Conservation (phyloP, 495 filamentous ascomycete genomes). For the Xylona heveae region DNA sequence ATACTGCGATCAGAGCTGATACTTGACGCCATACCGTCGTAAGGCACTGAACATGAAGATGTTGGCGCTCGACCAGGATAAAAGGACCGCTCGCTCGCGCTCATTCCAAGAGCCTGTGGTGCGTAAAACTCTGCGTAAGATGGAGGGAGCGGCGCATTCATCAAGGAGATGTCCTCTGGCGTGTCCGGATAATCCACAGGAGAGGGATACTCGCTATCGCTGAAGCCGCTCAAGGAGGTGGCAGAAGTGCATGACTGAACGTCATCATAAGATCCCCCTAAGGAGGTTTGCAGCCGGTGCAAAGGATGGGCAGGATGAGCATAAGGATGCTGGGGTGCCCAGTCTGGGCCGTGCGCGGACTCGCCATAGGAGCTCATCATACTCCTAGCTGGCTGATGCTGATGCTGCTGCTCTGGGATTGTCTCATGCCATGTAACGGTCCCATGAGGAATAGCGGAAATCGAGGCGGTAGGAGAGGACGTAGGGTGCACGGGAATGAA, state of each 20-base stretch:
- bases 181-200: conserved; percentile 16
- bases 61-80: conserved; percentile 1
- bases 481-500: conserved; percentile 27
- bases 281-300: neutral
- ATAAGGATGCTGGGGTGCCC: too few relatives aligned
- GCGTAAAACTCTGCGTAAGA: too few relatives aligned
- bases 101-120: neutral
- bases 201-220: conserved; percentile 21
- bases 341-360: too few relatives aligned
- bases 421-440: neutral
- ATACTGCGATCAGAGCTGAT: conserved; percentile 13
- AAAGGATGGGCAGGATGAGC: too few relatives aligned
- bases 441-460: conserved; percentile 8
- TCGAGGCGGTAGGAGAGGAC: conserved; percentile 14
- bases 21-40: conserved; percentile 12
- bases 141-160: neutral
- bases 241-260: conserved; percentile 19
- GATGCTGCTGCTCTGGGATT: neutral
- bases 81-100: conserved; percentile 1
- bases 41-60: neutral
- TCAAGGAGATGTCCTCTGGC: conserved; percentile 1
- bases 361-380: too few relatives aligned
- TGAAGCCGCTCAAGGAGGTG: conserved; percentile 20
- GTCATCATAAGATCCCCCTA: conserved; percentile 13
- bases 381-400: too few relatives aligned